Conservation (phyloP, 108 stramenopile species). For the Phaeodactylum tricornutum region DNA sequence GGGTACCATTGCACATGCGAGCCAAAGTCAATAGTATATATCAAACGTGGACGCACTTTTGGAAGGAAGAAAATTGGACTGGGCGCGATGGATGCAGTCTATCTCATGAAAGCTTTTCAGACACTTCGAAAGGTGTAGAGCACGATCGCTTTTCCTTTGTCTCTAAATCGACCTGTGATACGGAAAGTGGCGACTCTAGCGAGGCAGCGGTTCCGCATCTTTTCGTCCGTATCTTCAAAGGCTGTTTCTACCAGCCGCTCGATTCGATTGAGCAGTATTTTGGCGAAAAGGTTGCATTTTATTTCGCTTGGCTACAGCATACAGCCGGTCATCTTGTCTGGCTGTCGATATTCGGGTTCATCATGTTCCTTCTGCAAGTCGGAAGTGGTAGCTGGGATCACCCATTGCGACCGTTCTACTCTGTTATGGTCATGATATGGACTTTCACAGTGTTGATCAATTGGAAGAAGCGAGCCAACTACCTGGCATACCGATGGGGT, state of each 20-base stretch:
- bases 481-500: constrained; percentile 83
- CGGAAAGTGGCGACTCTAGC: not conserved
- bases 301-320: constrained; percentile 97
- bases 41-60: constrained; percentile 66
- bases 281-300: constrained; percentile 95
- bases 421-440: constrained; percentile 87
- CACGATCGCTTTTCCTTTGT: not conserved
- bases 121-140: constrained; percentile 4
- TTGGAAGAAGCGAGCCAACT: constrained; percentile 80
- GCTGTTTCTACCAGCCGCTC: constrained; percentile 80
- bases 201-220: constrained; percentile 28
- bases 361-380: constrained; percentile 60
- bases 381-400: constrained; percentile 60
- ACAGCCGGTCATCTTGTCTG: constrained; percentile 73
- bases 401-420: constrained; percentile 55
- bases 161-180: not conserved
- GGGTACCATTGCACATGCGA: constrained; percentile 83
- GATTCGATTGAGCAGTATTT: constrained; percentile 93
- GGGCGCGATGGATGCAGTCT: constrained; percentile 25
- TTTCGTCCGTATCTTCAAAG: constrained; percentile 62
- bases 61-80: constrained; percentile 51
- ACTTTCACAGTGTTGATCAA: constrained; percentile 83
- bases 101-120: constrained; percentile 8
- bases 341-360: constrained; percentile 56
- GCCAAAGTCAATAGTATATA: constrained; percentile 63